These are phyloP conservation scores for Camellia sinensis DNA, from an alignment of 148 eudicot genomes.

Conservation along the genomic window DNA sequence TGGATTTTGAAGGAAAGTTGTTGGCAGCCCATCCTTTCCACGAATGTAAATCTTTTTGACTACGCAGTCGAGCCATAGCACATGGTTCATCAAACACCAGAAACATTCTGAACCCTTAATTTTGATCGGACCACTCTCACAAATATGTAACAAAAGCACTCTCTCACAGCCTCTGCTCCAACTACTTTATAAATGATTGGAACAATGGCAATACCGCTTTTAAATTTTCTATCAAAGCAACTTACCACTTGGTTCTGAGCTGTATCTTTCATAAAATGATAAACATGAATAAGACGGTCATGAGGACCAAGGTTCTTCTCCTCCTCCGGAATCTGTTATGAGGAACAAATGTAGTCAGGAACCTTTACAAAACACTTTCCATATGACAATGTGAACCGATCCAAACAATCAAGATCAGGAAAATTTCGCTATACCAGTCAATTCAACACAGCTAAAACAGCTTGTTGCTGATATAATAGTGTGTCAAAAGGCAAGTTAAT, in stretches of 20 bases:
- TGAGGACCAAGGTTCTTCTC: constrained; percentile 83
- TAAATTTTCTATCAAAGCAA: neutral
- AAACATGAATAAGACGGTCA: constrained; percentile 88
- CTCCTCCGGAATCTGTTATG: constrained; percentile 82
- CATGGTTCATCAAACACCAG: no score
- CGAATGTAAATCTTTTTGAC: no score
- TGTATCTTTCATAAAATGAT: constrained; percentile 88
- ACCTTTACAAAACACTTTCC: neutral
- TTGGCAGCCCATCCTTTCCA: no score
- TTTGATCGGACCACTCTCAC: no score
- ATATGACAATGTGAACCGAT: neutral
- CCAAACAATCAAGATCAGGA: neutral
- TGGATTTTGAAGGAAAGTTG: no score
- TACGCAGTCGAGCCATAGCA: no score
- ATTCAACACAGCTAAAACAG: neutral
- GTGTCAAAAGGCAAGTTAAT: neutral
- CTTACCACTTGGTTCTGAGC: constrained; percentile 80
- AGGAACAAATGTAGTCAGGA: constrained; percentile 7
- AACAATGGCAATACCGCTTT: neutral
- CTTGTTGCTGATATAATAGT: neutral
- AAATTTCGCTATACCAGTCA: neutral
- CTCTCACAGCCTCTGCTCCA: no score
- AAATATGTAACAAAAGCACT: no score
- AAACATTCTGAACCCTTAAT: no score
- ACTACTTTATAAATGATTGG: neutral